Conservation (phyloP, 148 eudicot genomes). For the Simmondsia chinensis region DNA sequence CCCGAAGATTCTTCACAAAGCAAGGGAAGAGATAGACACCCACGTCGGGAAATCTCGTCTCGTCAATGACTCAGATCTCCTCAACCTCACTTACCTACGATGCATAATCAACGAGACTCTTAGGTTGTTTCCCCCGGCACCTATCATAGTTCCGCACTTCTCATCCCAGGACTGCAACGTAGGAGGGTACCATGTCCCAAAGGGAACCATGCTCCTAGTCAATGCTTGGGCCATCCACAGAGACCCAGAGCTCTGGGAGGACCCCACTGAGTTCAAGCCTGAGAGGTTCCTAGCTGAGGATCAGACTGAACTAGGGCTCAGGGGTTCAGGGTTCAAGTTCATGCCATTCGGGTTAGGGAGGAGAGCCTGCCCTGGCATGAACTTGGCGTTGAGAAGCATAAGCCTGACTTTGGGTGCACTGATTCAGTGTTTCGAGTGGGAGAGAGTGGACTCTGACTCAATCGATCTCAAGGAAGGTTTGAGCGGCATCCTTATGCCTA, state of each 20-base stretch:
- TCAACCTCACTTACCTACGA: conserved; percentile 1
- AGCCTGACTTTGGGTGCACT: conserved; percentile 3
- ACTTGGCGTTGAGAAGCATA: conserved; percentile 9
- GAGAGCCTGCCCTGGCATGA: conserved; percentile 12
- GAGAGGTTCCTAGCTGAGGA: conserved; percentile 8
- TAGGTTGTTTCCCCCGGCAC: conserved; percentile 6
- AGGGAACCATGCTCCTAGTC: conserved; percentile 11
- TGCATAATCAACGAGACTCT: conserved; percentile 10
- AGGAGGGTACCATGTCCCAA: conserved; percentile 10
- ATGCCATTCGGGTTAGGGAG: conserved; percentile 17
- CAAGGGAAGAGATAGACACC: conserved; percentile 6
- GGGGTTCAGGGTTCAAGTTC: conserved; percentile 1
- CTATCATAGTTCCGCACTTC: conserved; percentile 10
- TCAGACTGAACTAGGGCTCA: neutral
- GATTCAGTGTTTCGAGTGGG: conserved; percentile 15
- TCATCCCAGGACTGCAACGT: conserved; percentile 6
- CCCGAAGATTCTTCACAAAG: conserved; percentile 2
- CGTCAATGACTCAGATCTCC: conserved; percentile 8
- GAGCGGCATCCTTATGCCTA: neutral
- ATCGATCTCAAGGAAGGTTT: conserved; percentile 2
- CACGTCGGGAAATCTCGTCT: neutral
- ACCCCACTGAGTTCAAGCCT: conserved; percentile 6
- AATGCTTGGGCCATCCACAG: conserved; percentile 14
- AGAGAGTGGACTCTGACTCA: neutral
- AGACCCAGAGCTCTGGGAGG: conserved; percentile 2